These are phyloP conservation scores for Hemileccinum rubropunctum DNA, from an alignment of 768 basidiomycete species.

Conservation along the genomic window DNA sequence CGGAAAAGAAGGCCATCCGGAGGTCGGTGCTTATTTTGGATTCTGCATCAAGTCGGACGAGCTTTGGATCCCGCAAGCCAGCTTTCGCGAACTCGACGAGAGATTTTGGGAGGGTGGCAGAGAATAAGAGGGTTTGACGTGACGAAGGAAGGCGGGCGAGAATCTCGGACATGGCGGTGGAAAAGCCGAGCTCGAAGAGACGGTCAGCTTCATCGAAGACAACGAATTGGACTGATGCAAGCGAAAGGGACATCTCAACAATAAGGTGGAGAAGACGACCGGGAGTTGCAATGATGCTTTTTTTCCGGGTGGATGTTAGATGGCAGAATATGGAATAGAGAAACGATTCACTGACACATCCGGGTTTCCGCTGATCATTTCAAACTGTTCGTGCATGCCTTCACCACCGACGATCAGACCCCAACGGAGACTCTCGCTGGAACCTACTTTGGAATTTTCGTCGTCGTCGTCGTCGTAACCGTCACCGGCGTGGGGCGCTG, in stretches of 20 bases:
- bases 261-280: slow-evolving; percentile 95
- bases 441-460: slow-evolving; percentile 44
- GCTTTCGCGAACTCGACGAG: slow-evolving; percentile 99
- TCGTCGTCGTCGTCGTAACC: slow-evolving; percentile 42
- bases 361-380: slow-evolving; percentile 90
- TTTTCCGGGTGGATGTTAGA: slow-evolving; percentile 11
- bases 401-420: slow-evolving; percentile 95
- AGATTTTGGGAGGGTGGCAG: slow-evolving; percentile 93
- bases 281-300: slow-evolving; percentile 94
- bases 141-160: slow-evolving; percentile 80
- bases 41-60: slow-evolving; percentile 95
- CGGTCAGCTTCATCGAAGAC: slow-evolving; percentile 99
- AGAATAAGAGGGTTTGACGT: slow-evolving; percentile 93
- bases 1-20: slow-evolving; percentile 90
- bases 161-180: slow-evolving; percentile 88
- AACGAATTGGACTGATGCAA: slow-evolving; percentile 83
- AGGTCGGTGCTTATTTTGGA: slow-evolving; percentile 94
- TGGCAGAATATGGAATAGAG: slow-evolving; percentile 3
- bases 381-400: slow-evolving; percentile 92
- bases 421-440: slow-evolving; percentile 75
- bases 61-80: slow-evolving; percentile 88
- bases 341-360: slow-evolving; percentile 70
- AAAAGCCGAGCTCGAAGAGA: slow-evolving; percentile 98
- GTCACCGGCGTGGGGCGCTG: slow-evolving; percentile 74
- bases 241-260: slow-evolving; percentile 94